A percentile compares a stretch with the other conserved stretches of the same genome.
These are phyloP conservation scores for Rhodamnia rubescens DNA, from an alignment of 345 rosid species.

Conservation along the genomic window DNA sequence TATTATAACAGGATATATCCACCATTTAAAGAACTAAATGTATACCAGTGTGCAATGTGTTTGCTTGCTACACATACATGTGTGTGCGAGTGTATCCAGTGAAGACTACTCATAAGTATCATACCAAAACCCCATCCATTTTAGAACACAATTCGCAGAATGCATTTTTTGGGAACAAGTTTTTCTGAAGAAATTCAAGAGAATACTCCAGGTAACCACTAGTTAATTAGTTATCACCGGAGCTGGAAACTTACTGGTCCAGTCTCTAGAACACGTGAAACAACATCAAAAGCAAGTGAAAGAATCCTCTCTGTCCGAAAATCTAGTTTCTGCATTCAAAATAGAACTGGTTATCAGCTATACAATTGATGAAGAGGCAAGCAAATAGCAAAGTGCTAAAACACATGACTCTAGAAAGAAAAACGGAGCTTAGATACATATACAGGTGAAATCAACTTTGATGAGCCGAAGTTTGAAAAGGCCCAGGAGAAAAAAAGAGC, in stretches of 20 bases:
- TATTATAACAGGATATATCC: background rate
- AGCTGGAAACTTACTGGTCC: constrained; percentile 54
- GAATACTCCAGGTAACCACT: background rate
- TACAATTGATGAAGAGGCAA: background rate
- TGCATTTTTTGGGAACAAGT: background rate
- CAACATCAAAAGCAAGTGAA: constrained; percentile 67
- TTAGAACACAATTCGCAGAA: background rate
- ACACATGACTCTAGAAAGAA: background rate
- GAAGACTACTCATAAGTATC: background rate
- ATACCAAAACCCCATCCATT: background rate
- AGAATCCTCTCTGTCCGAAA: constrained; percentile 54
- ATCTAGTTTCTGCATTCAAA: constrained; percentile 53
- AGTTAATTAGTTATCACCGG: background rate
- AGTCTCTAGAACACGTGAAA: constrained; percentile 71
- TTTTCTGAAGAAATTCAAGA: background rate
- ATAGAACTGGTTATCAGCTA: background rate
- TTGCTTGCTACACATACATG: background rate
- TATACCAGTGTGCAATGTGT: background rate
- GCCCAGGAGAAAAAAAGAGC: background rate
- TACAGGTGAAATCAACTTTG: background rate
- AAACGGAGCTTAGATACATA: background rate
- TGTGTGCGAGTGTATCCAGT: background rate
- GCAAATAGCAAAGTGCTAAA: background rate
- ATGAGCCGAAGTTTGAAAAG: background rate
- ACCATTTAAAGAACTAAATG: background rate